Base-by-base conservation (phyloP, 2,329 filamentous ascomycete genomes). In the Botrytis porri region DNA sequence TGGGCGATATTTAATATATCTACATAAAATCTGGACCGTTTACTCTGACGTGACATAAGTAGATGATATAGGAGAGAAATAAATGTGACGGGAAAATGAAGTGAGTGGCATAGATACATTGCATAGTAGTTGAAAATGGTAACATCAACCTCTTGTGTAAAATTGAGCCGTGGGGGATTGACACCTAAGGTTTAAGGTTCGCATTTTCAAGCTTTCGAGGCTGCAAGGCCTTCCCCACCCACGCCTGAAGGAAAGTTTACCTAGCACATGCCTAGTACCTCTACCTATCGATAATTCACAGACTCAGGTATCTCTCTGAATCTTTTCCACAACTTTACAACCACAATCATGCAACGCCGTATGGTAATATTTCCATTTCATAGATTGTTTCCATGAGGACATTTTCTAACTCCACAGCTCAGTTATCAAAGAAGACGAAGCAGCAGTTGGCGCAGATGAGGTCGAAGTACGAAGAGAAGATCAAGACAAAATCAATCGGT, bases 401-500 rank as follows among this genome's bases (percentile, higher is more conserved):
- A 73, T 35, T 20, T 62, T 22, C 48, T 54, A 45, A 29, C 10
- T 35, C 70, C 12, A 45, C 22, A 43, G 22, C 61, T n/a, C 57
- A 80, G 96, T 92, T 99, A 77, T 94, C 93, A 63, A 97, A 81
- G 95, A 97, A 82, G 95, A 98, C 79, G 96, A 99, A 83, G 91
- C 86, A 73, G 82, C 90, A 74, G 86, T 90, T 32, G 87, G 87
- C 70, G 88, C 89, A 75, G 92, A 96, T 77, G 96, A 99, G 81
- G 92, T 94, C 79, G 93, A 98, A 83, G 96, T 99, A 74, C 93
- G 96, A 74, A 92, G 95, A 80, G 95, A 98, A 82, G 96, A 99
- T 82, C 96, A 99, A 83, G 95, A 98, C 85, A 97, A 96, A 84
- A 99, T 99, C 89, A 99, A 99, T 84, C 92, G 90, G 77, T 99